phyloP scores from a whole-genome alignment of 495 filamentous ascomycete species.

The Penicillium alfredii region DNA sequence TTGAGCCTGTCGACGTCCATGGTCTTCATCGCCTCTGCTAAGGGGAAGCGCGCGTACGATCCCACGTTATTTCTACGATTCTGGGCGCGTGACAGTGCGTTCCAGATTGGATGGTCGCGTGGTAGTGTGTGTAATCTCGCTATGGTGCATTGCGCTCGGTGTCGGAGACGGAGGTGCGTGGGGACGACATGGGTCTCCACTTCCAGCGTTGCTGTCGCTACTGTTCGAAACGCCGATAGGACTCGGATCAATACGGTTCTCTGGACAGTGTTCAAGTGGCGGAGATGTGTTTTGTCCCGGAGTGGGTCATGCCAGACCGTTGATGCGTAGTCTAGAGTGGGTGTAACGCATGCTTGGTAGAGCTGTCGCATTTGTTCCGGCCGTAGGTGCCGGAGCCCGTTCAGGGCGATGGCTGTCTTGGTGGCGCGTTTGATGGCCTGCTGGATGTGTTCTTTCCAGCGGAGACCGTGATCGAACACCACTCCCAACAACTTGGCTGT shows the following conservation, averaged over 20 bases:
- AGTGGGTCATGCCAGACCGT: constrained; percentile 8
- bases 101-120: constrained; percentile 6
- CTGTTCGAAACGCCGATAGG: constrained; percentile 7
- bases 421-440: constrained; percentile 8
- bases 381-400: constrained; percentile 6
- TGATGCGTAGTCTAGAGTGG: constrained; percentile 7
- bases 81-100: constrained; percentile 3
- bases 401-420: constrained; percentile 4
- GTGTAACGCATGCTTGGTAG: constrained; percentile 9
- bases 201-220: constrained; percentile 1
- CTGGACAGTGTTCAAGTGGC: constrained; percentile 5
- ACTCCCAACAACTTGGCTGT: constrained; percentile 19
- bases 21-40: constrained; percentile 6
- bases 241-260: constrained; percentile 4
- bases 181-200: neutral
- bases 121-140: constrained; percentile 2
- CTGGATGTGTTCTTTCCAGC: constrained; percentile 16
- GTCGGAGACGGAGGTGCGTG: constrained; percentile 2
- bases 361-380: constrained; percentile 12
- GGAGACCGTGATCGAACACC: constrained; percentile 12
- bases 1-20: constrained; percentile 8
- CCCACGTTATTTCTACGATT: constrained; percentile 7
- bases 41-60: constrained; percentile 6
- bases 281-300: constrained; percentile 7
- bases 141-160: constrained; percentile 2